Base-by-base conservation (phyloP, 2,329 filamentous ascomycete genomes). In the Claviceps digitariae region DNA sequence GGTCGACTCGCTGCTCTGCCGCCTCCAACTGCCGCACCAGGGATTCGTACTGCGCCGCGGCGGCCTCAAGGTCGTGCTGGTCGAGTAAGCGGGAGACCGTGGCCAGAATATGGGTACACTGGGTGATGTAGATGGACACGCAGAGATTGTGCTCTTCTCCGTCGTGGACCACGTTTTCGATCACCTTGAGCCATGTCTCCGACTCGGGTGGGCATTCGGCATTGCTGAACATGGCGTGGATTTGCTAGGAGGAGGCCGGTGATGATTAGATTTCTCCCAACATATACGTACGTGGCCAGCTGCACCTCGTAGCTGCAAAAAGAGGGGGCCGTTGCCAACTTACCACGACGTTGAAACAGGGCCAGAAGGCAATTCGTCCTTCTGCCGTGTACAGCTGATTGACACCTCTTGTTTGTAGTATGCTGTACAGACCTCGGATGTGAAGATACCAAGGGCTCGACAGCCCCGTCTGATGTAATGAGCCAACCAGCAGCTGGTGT, bases 401-500 rank as follows among this genome's bases (percentile, higher is more conserved):
- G 9, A 54, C 47, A 1, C 69, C 69, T 52, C 69, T 63, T 10
- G 63, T 55, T 41, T 69, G 64, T 23, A 72, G 61, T 17, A 72
- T 66, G 50, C 65, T 66, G 36, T 67, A 64, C 4, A 72, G 52
- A 2, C 69, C 69, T 3, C 61, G 56, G 0, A 64, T 61, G 52
- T 72, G 69, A 15, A 70, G 54, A 57, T 69, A 63, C 69, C 69
- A 72, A 2, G 68, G 62, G 36, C 63, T 67, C 36, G 59, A 41
- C 1, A 57, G 55, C 23, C 62, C 57, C 23, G 54, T 51, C 2
- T 58, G 57, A 25, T 57, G 57, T 9, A 72, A 55, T 1, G 68
- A 69, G n/a, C 69, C 69, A 50, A 70, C 61, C 12, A 71, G 61
- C 40, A 70, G 58, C 67, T 70, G 4, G 3, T 21, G 13, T 20